Evolutionary conservation across 2,329 filamentous ascomycete species (phyloP).

Genomic region (Colletotrichum camelliae): DNA sequence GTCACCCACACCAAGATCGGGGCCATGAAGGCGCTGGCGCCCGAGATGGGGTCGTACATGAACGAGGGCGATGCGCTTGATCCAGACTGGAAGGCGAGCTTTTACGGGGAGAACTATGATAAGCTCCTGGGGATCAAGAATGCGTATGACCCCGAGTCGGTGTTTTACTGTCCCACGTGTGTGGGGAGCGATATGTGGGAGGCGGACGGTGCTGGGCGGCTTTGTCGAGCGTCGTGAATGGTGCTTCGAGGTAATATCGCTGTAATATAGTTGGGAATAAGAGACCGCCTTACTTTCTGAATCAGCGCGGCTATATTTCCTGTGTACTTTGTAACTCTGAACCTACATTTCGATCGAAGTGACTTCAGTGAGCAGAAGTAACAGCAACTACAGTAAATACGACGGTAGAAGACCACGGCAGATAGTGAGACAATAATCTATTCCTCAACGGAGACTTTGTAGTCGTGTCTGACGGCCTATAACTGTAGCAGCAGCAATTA

Average conservation of each 20-base stretch:
- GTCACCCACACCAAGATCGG: background rate
- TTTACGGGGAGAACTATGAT: background rate
- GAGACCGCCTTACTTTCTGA: too few relatives aligned
- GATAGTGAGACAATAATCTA: background rate
- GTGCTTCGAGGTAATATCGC: background rate
- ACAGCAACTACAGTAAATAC: background rate
- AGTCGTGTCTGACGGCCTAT: background rate
- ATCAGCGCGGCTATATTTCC: background rate
- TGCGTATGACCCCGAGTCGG: background rate
- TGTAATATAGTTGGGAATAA: background rate
- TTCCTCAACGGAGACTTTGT: background rate
- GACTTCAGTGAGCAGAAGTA: background rate
- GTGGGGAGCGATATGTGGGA: background rate
- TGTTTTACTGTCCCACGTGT: background rate
- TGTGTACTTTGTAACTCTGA: background rate
- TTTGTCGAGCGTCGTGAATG: background rate
- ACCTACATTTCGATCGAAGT: background rate
- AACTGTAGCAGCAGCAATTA: background rate
- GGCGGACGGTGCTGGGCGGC: background rate
- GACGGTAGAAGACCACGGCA: background rate
- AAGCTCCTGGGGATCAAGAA: background rate
- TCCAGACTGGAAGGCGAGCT: background rate
- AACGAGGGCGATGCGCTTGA: background rate
- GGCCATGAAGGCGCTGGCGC: background rate
- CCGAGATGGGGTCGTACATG: background rate